Evolutionary conservation across 306 rosid species (phyloP), one percentile per base, ranked within the genome.

Genomic region (Vigna unguiculata): DNA sequence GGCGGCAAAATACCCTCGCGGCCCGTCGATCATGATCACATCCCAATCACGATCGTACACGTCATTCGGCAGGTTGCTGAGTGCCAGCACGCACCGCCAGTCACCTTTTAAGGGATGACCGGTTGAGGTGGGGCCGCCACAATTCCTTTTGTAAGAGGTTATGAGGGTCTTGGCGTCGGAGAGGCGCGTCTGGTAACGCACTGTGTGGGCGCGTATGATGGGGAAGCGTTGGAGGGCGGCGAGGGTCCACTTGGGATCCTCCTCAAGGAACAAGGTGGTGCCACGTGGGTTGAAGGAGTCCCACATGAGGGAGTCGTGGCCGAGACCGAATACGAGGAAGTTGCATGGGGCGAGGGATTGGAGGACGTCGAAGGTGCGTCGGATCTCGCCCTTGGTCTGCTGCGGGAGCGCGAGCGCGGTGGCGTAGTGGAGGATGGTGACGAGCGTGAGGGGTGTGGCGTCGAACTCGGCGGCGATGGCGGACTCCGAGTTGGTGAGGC

Each of bases 231-330:
- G 75, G 15, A 92, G 75, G 1, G 87, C 74, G 5, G 84, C 69
- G 34, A 79, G 85, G 46, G 86, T 69, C 98, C 97, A 94, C 79
- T 78, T 84, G 0, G 88, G 87, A 62, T 94, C 96, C 59, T 94
- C 98, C 59, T 94, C 97, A 11, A 94, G 87, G 75, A 91, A 94
- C n/a, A 92, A 19, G 0, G 98, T 94, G 30, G 43, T 85, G 78
- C 98, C 98, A 32, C 79, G 83, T 49, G 96, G 89, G 24, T 94
- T 94, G 14, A 94, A 81, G 10, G 97, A 73, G 64, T 89, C 90
- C 98, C 98, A 91, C 97, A 94, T 91, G 51, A 90, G 86, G 6
- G 98, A 88, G 77, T 94, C 97, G 71, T 89, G 85, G 10, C 97
- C 98, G 9, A 92, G 74, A 0, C 97, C 98, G 65, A 91, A 91